Evolutionary conservation across 2,329 filamentous ascomycete species (phyloP).

Genomic region (Fonsecaea erecta): DNA sequence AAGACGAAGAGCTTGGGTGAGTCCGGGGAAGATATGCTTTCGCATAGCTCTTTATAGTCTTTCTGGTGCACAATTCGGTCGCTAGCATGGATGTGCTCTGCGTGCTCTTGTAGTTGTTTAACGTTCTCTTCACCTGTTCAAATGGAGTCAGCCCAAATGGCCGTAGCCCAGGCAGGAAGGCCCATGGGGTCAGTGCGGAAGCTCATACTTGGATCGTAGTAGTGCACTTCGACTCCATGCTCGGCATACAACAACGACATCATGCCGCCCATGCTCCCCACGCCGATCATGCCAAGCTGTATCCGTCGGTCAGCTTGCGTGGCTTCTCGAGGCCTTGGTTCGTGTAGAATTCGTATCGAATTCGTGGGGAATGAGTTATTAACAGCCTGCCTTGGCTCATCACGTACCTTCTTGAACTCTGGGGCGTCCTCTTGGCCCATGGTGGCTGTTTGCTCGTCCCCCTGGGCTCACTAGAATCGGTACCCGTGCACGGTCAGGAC

Average conservation of each 20-base stretch:
- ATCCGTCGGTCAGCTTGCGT: background rate
- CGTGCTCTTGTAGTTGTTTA: background rate
- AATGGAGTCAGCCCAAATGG: background rate
- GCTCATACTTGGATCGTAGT: background rate
- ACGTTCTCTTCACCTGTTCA: background rate
- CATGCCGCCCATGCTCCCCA: slow-evolving; percentile 64
- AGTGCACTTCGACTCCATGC: slow-evolving; percentile 50
- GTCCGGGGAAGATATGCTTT: slow-evolving; percentile 47
- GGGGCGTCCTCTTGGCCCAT: slow-evolving; percentile 17
- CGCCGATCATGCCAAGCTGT: slow-evolving; percentile 46
- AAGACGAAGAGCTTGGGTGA: slow-evolving; percentile 58
- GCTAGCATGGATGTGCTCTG: slow-evolving; percentile 38
- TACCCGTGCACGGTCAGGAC: background rate
- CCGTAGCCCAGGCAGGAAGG: background rate
- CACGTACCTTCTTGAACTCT: slow-evolving; percentile 26
- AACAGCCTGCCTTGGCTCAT: too few relatives aligned
- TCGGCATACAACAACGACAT: slow-evolving; percentile 65
- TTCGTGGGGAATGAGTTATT: too few relatives aligned
- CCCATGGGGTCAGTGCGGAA: slow-evolving; percentile 47
- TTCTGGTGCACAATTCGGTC: slow-evolving; percentile 42
- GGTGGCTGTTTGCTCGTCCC: background rate
- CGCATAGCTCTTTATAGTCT: slow-evolving; percentile 58
- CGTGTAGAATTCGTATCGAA: too few relatives aligned
- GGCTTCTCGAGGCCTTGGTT: background rate
- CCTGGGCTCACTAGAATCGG: background rate